Percentiles rank a stretch among this genome's conserved stretches.
Conservation (phyloP, 176 grass and related monocot species). For the Oryza nivara region DNA sequence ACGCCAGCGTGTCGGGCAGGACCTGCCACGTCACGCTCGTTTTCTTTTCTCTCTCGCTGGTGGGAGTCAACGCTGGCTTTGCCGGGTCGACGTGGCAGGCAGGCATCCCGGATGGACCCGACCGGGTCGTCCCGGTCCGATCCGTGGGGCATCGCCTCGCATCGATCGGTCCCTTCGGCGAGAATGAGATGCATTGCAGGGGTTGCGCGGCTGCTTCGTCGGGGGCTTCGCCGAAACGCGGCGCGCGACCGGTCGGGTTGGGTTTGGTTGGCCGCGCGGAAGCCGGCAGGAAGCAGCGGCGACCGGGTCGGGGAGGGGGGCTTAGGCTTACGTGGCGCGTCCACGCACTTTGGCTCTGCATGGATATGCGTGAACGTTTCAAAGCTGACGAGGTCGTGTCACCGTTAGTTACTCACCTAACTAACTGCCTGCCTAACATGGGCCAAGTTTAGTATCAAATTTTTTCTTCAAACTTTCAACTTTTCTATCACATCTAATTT, state of each 20-base stretch:
- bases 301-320: neutral
- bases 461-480: too few species aligned
- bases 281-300: slow-evolving; percentile 25
- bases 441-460: too few species aligned
- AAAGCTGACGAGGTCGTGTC: slow-evolving; percentile 7
- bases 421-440: too few species aligned
- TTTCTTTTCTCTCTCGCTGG: neutral
- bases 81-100: neutral
- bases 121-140: neutral
- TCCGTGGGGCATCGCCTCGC: neutral
- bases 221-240: neutral
- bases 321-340: neutral
- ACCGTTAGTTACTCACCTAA: neutral
- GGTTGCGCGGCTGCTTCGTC: slow-evolving; percentile 3
- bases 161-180: neutral
- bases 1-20: slow-evolving; percentile 16
- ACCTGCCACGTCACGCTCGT: slow-evolving; percentile 11
- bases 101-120: slow-evolving; percentile 18
- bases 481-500: too few species aligned
- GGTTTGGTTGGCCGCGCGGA: slow-evolving; percentile 20
- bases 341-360: neutral
- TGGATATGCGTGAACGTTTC: slow-evolving; percentile 10
- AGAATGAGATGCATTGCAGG: neutral
- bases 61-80: slow-evolving; percentile 5
- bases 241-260: neutral